phyloP scores from a whole-genome alignment of 2,329 filamentous ascomycete species.

The Harringtonia aguacate region DNA sequence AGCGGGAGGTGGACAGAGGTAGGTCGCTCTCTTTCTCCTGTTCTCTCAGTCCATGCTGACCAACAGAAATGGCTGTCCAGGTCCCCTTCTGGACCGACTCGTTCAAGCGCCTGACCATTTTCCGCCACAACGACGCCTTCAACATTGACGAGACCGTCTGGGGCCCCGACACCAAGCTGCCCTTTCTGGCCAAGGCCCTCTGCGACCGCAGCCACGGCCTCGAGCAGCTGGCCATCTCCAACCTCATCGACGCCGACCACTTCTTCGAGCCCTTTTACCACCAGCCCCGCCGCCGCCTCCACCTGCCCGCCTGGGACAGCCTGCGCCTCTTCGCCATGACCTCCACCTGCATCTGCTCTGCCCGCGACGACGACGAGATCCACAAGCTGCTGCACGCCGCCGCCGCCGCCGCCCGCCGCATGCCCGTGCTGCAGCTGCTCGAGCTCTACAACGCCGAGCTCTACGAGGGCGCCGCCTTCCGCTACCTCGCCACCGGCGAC shows the following conservation, averaged over 20 bases:
- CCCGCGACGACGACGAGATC: conserved; percentile 11
- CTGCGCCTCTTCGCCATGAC: conserved; percentile 17
- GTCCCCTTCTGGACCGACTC: conserved; percentile 13
- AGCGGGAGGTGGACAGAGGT: conserved; percentile 12
- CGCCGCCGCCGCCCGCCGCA: conserved; percentile 14
- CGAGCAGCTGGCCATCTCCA: conserved; percentile 7
- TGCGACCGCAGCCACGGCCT: conserved; percentile 3
- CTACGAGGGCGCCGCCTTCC: conserved; percentile 16
- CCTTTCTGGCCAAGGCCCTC: conserved; percentile 3
- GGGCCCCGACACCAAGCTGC: conserved; percentile 3
- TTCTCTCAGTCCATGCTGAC: not conserved
- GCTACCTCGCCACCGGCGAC: conserved; percentile 11
- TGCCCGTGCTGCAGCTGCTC: conserved; percentile 16
- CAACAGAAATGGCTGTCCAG: conserved; percentile 10
- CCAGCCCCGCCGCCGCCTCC: not conserved
- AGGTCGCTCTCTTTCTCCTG: not conserved
- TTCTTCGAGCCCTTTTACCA: conserved; percentile 15
- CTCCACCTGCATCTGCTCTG: conserved; percentile 12
- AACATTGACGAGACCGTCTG: conserved; percentile 2
- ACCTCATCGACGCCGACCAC: conserved; percentile 10
- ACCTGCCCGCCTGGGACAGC: conserved; percentile 12
- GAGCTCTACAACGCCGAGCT: conserved; percentile 17
- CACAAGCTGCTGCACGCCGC: conserved; percentile 14
- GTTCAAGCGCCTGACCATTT: conserved; percentile 13
- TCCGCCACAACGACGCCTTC: conserved; percentile 11